Conservation (phyloP, 179 eudicot genomes). For the Nepenthes alata region DNA sequence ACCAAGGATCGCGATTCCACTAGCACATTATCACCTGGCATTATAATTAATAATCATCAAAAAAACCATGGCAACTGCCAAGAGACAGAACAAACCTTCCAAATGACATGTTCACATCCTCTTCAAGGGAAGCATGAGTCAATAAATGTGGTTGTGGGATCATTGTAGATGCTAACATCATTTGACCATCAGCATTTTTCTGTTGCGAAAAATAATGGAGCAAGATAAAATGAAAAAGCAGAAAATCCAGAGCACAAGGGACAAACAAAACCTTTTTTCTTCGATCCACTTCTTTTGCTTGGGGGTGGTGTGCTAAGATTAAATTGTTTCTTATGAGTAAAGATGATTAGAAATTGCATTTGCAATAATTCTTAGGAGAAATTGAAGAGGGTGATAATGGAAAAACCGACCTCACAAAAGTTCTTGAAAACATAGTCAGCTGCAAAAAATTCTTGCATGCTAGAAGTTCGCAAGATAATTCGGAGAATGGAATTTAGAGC, state of each 20-base stretch:
- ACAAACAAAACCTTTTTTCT: no score
- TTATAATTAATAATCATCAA: not conserved
- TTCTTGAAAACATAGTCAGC: constrained; percentile 81
- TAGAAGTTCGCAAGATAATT: constrained; percentile 74
- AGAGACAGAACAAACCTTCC: constrained; percentile 54
- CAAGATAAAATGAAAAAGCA: not conserved
- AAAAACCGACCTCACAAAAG: constrained; percentile 66
- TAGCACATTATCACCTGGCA: not conserved
- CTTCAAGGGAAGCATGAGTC: constrained; percentile 45
- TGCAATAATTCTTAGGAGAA: no score
- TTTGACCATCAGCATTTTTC: constrained; percentile 84
- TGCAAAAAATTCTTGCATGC: constrained; percentile 70
- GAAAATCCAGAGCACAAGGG: not conserved
- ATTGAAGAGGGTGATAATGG: not conserved
- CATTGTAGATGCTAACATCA: constrained; percentile 70
- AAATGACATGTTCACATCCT: constrained; percentile 85
- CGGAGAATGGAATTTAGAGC: constrained; percentile 77
- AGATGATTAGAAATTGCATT: no score
- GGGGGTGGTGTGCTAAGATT: no score
- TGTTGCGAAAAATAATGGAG: constrained; percentile 21
- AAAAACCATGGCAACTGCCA: not conserved
- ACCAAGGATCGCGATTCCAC: not conserved
- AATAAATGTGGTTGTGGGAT: constrained; percentile 62
- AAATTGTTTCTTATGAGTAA: no score
- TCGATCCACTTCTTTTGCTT: no score